Base-by-base conservation (phyloP, 495 filamentous ascomycete genomes). In the Neurospora sp. region DNA sequence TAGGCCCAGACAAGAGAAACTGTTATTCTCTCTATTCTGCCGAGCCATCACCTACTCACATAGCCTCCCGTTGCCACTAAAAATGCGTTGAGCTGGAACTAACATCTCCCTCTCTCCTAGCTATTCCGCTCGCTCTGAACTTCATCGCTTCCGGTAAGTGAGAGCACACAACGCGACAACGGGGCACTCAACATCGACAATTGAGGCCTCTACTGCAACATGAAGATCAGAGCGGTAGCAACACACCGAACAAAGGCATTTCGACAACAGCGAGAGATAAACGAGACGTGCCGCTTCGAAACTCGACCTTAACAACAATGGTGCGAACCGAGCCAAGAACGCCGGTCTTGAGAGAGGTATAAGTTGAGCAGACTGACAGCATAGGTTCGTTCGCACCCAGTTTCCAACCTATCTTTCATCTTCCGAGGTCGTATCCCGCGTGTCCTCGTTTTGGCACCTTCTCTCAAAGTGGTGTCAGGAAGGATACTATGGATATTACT, bases 141-240 rank as follows among this genome's bases (percentile, higher is more conserved):
- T 94, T 93, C 83, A 91, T 93, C 78, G 91, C 91, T 76, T 92
- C 90, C 79, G 91, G 91, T 94, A 88, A 93, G 91, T 93, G 68
- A 77, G 45, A 74, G 69, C 72, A 61, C 42, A 69, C n/a, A 35
- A 70, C 68, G 53, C 70, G 20, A 22, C 68, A 59, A 69, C 41
- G 71, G 69, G n/a, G 69, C 45, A 42, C 39, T 72, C 73, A 65
- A 65, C 53, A 37, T 8, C 53, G 53, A 65, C 31, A 65, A 7
- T 35, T 65, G 53, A 65, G 53, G 71, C 61, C 39, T 44, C 71
- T 35, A 16, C 61, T 44, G 18, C 18, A 27, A 59, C 31, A 42
- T 68, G 70, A 74, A 73, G 73, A 79, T 79, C 76, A 80, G 81
- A 84, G 83, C 81, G 82, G 83, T 82, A 81, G 79, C 82, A 84